Conservation (phyloP, 345 rosid species). For the Luvunga scandens region DNA sequence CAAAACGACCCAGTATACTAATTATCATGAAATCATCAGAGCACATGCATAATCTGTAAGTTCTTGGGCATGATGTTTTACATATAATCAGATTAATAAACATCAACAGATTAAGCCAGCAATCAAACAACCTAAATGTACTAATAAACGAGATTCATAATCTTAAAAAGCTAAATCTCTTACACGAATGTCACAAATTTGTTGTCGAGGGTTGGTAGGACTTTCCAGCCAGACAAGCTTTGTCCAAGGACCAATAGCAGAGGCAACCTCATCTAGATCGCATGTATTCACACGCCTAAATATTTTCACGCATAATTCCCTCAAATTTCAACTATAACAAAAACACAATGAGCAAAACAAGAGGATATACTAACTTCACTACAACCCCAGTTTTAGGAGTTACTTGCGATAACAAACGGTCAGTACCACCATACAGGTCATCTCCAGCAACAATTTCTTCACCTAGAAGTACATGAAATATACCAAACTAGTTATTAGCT, state of each 20-base stretch:
- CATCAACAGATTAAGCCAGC: not conserved
- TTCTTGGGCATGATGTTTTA: not conserved
- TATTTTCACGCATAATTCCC: conserved; percentile 17
- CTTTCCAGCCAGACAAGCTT: conserved; percentile 94
- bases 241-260: conserved; percentile 71
- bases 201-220: conserved; percentile 88
- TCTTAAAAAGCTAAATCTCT: conserved; percentile 14
- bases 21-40: not conserved
- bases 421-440: conserved; percentile 93
- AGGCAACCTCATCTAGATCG: conserved; percentile 66
- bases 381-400: conserved; percentile 70
- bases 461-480: conserved; percentile 38
- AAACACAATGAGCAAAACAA: not conserved
- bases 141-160: not conserved
- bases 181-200: conserved; percentile 81
- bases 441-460: conserved; percentile 93
- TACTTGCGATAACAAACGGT: conserved; percentile 81
- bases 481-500: not conserved
- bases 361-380: conserved; percentile 62
- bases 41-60: not conserved
- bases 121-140: not conserved
- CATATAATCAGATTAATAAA: not conserved
- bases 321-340: conserved; percentile 11
- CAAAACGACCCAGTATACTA: not conserved
- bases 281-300: conserved; percentile 80